phyloP scores from a whole-genome alignment of 345 rosid species.

The Eutrema yunnanense region DNA sequence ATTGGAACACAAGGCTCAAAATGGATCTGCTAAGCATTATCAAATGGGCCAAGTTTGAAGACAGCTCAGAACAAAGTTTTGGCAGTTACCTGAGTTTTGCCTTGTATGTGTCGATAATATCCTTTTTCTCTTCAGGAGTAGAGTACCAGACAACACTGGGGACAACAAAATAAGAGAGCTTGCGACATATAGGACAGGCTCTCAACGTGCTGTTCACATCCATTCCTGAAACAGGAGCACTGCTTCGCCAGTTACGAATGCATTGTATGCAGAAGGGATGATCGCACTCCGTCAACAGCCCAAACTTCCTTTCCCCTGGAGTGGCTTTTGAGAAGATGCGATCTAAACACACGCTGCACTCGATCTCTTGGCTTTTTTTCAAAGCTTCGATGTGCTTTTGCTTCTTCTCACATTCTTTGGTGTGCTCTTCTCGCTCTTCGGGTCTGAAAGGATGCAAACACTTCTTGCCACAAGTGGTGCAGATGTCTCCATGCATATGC shows the following conservation, averaged over 20 bases:
- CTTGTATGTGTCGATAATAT: constrained; percentile 75
- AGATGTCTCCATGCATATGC: constrained; percentile 80
- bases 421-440: constrained; percentile 74
- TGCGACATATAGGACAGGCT: constrained; percentile 93
- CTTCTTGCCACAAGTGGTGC: constrained; percentile 73
- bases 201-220: constrained; percentile 77
- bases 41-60: not conserved
- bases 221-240: constrained; percentile 82
- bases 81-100: constrained; percentile 60
- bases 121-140: constrained; percentile 71
- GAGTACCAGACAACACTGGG: constrained; percentile 95
- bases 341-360: constrained; percentile 79
- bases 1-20: not conserved
- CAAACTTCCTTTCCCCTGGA: constrained; percentile 80
- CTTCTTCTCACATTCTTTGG: constrained; percentile 62
- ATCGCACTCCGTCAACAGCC: constrained; percentile 75
- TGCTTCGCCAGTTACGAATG: constrained; percentile 84
- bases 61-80: not conserved
- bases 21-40: not conserved
- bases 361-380: constrained; percentile 70
- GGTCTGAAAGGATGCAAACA: constrained; percentile 89
- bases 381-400: constrained; percentile 71
- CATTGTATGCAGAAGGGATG: constrained; percentile 89
- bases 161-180: constrained; percentile 87
- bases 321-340: constrained; percentile 67